Evolutionary conservation across 2,329 filamentous ascomycete genomes (phyloP), one percentile per base, ranked within the genome.

Genomic region (Ophiostoma populinum): DNA sequence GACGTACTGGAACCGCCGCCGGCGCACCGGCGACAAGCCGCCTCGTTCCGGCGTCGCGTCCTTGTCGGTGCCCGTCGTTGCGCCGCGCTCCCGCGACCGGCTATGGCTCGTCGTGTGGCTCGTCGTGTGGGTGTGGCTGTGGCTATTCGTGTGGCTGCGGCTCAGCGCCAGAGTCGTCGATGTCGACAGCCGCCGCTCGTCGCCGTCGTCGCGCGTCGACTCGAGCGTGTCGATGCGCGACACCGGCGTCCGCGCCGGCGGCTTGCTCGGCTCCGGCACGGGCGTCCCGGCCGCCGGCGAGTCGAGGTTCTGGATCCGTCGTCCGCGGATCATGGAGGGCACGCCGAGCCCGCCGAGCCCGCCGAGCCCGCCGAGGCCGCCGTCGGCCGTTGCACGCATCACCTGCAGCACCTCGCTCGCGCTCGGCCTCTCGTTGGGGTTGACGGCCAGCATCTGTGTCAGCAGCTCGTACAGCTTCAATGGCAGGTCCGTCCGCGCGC

Each of bases 381-480:
- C 24, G 15, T 27, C 28, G 44, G 55, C 70, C 58, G 80, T 76
- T 24, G 69, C 75, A 45, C 79, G 76, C 54, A 93, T 81, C 2
- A 73, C 80, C 8, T 65, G 64, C 25, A 95, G 55, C 2, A 98
- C 87, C 38, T 95, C 86, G 30, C 75, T 80, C 1, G 90, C 86
- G 29, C 74, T 82, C 0, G 90, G 90, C 6, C 90, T 67, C 37
- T 85, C 71, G 2, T 62, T 58, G 0, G 87, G 82, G 40, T 86
- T 67, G 10, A 92, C 61, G 1, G 83, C 76, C 6, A 98, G 65
- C 5, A 98, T 62, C 37, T 72, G 72, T 51, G 83, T 85, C 4
- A 98, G 63, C 36, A 92, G 75, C 30, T 72, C 71, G 54, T 95
- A 98, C 0, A 98, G 67, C 51, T 81, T 78, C 5, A 82, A 67